Evolutionary conservation across 2,329 filamentous ascomycete genomes (phyloP).

Genomic region (Colletotrichum sojae): DNA sequence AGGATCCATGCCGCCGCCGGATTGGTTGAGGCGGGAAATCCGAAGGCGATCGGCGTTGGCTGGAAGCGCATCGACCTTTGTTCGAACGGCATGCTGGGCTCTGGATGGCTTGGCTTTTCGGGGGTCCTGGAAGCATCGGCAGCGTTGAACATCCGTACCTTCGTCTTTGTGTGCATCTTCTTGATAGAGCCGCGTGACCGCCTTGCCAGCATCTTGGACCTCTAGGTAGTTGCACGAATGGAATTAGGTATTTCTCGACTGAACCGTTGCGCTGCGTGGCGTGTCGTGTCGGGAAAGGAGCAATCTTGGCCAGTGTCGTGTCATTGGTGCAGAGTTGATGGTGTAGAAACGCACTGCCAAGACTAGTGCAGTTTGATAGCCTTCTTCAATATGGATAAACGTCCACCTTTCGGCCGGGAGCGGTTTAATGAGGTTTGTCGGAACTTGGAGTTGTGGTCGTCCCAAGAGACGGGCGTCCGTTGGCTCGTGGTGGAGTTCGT

Average conservation of each 20-base stretch:
- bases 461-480: slow-evolving; percentile 21
- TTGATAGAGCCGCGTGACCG: too few relatives aligned
- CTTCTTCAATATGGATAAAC: neutral
- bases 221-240: too few relatives aligned
- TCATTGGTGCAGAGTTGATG: too few relatives aligned
- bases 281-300: too few relatives aligned
- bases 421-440: slow-evolving; percentile 4
- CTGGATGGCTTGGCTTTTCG: slow-evolving; percentile 33
- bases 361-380: slow-evolving; percentile 4
- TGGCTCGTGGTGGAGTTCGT: slow-evolving; percentile 13
- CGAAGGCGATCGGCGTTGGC: slow-evolving; percentile 38
- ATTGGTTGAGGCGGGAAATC: slow-evolving; percentile 38
- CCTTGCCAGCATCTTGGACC: too few relatives aligned
- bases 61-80: slow-evolving; percentile 33
- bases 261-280: too few relatives aligned
- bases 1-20: slow-evolving; percentile 16
- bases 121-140: slow-evolving; percentile 37
- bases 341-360: neutral
- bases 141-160: slow-evolving; percentile 1
- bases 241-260: too few relatives aligned
- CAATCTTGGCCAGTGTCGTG: too few relatives aligned
- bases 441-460: slow-evolving; percentile 24
- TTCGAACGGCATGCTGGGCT: slow-evolving; percentile 12
- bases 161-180: neutral
- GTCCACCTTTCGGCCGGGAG: slow-evolving; percentile 15